Percentiles rank a stretch among this genome's conserved stretches.
Evolutionary conservation across 2,329 filamentous ascomycete genomes (phyloP).

Genomic region (Coniochaeta hoffmannii): DNA sequence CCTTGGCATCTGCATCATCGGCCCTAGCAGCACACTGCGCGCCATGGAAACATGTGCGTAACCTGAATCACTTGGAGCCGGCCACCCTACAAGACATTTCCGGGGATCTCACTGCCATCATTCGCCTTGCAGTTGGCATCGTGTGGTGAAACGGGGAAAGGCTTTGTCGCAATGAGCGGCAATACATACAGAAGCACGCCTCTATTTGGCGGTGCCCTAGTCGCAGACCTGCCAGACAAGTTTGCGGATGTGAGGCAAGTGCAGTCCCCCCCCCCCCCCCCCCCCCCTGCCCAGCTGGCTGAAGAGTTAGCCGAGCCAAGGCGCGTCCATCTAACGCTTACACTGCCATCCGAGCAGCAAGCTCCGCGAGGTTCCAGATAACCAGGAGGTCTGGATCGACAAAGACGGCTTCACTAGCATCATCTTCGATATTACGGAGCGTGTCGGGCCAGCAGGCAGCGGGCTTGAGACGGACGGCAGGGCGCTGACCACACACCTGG

Average conservation of each 20-base stretch:
- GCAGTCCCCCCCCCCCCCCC: background rate
- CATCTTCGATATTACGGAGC: conserved; percentile 85
- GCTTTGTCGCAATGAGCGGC: conserved; percentile 34
- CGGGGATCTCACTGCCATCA: too few relatives aligned
- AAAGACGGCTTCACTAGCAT: conserved; percentile 75
- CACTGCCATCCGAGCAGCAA: conserved; percentile 36
- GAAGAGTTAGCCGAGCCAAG: too few relatives aligned
- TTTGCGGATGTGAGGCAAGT: conserved; percentile 68
- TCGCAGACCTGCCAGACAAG: conserved; percentile 56
- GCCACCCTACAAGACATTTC: background rate
- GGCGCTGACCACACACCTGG: conserved; percentile 61
- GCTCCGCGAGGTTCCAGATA: conserved; percentile 70
- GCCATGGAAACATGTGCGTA: background rate
- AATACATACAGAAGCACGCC: conserved; percentile 43
- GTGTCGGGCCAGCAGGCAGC: conserved; percentile 51
- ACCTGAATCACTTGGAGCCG: background rate
- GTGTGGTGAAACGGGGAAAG: background rate
- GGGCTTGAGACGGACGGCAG: conserved; percentile 58
- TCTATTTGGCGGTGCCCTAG: conserved; percentile 68
- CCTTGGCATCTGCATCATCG: too few relatives aligned
- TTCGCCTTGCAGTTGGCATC: conserved; percentile 1
- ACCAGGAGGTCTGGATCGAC: conserved; percentile 91
- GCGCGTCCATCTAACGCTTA: background rate
- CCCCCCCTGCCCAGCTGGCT: too few relatives aligned
- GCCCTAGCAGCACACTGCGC: too few relatives aligned